Evolutionary conservation across 2,329 filamentous ascomycete genomes (phyloP).

Genomic region (Alternaria sp.): DNA sequence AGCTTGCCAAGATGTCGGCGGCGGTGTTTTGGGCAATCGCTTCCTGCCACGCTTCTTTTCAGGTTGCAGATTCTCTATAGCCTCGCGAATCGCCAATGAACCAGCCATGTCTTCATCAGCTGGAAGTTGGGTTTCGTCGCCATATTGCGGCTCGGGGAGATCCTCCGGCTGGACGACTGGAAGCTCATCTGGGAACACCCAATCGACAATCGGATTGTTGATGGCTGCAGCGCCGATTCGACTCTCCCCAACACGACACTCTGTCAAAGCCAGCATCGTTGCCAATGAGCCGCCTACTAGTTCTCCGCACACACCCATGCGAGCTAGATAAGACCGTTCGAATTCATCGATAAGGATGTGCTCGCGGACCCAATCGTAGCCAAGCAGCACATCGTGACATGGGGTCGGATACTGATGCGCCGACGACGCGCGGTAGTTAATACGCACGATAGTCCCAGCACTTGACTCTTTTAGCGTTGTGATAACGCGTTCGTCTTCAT

Average conservation of each 20-base stretch:
- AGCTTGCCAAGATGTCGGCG: slow-evolving; percentile 35
- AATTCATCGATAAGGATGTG: slow-evolving; percentile 42
- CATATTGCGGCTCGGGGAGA: slow-evolving; percentile 36
- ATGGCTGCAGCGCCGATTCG: slow-evolving; percentile 55
- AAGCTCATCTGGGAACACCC: slow-evolving; percentile 52
- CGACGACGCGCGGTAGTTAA: slow-evolving; percentile 54
- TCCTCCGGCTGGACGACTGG: slow-evolving; percentile 24
- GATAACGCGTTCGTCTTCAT: slow-evolving; percentile 42
- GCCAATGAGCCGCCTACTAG: slow-evolving; percentile 57
- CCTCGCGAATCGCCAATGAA: slow-evolving; percentile 13
- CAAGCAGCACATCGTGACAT: slow-evolving; percentile 55
- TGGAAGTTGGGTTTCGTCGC: slow-evolving; percentile 41
- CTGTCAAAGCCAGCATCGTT: slow-evolving; percentile 57
- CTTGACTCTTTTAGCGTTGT: slow-evolving; percentile 45
- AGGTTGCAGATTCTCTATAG: slow-evolving; percentile 7
- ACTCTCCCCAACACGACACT: slow-evolving; percentile 51
- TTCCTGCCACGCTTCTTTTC: slow-evolving; percentile 19
- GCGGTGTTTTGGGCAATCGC: slow-evolving; percentile 23
- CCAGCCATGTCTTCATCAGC: slow-evolving; percentile 36
- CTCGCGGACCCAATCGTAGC: slow-evolving; percentile 56
- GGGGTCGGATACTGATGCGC: slow-evolving; percentile 52
- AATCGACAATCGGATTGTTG: slow-evolving; percentile 57
- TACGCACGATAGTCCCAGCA: slow-evolving; percentile 50
- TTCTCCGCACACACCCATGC: slow-evolving; percentile 56
- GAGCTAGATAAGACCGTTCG: slow-evolving; percentile 31